Evolutionary conservation across 2,329 filamentous ascomycete species (phyloP).

Genomic region (Coniella vitis): DNA sequence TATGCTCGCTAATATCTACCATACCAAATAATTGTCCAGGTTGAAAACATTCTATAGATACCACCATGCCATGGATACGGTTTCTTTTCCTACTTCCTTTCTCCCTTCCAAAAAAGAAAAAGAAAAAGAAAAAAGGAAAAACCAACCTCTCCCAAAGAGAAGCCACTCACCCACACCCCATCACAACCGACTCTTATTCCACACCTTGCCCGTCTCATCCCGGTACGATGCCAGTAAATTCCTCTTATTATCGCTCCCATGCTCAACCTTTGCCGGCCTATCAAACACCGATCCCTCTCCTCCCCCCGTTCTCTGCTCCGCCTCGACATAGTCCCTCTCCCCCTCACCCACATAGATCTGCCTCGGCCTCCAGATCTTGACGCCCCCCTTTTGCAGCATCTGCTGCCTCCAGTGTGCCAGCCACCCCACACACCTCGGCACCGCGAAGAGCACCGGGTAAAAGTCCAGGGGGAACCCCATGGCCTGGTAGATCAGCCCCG

Average conservation of each 20-base stretch:
- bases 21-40: no score
- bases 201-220: slow-evolving; percentile 28
- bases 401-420: slow-evolving; percentile 45
- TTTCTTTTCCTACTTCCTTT: no score
- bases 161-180: background rate
- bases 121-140: no score
- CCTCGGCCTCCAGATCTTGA: slow-evolving; percentile 45
- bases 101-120: no score
- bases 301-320: slow-evolving; percentile 27
- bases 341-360: slow-evolving; percentile 41
- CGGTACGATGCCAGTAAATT: slow-evolving; percentile 33
- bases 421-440: slow-evolving; percentile 44
- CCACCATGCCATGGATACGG: no score
- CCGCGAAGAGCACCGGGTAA: slow-evolving; percentile 44
- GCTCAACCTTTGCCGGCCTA: slow-evolving; percentile 29
- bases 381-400: slow-evolving; percentile 37
- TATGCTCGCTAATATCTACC: no score
- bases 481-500: slow-evolving; percentile 44
- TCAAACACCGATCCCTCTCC: slow-evolving; percentile 27
- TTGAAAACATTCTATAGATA: no score
- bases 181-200: slow-evolving; percentile 24
- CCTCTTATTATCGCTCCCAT: slow-evolving; percentile 37
- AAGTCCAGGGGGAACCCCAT: slow-evolving; percentile 48
- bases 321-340: slow-evolving; percentile 37
- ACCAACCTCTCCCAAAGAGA: no score